phyloP scores from a whole-genome alignment of 805 yeast genomes.

The Suhomyces sp. region DNA sequence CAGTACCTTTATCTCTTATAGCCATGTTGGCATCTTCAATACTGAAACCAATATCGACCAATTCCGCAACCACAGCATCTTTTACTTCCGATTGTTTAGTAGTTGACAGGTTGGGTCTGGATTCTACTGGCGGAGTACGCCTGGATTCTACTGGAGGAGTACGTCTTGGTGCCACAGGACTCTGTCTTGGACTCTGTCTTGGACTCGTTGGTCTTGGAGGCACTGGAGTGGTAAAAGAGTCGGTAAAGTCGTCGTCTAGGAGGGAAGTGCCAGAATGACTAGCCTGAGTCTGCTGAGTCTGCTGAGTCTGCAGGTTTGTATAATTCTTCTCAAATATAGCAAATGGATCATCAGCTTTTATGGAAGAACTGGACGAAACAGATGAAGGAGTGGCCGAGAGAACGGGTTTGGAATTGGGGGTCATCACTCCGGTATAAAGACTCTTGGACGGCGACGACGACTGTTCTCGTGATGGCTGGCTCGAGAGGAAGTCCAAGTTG shows the following conservation, averaged over 20 bases:
- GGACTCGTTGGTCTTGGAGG: not conserved
- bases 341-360: conserved; percentile 21
- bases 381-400: not conserved
- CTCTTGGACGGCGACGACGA: not conserved
- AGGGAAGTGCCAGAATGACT: conserved; percentile 11
- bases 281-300: not conserved
- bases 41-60: conserved; percentile 78
- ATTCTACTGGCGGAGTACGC: not conserved
- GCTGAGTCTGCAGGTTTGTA: not conserved
- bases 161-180: not conserved
- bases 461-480: not conserved
- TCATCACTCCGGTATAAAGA: not conserved
- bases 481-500: conserved; percentile 3
- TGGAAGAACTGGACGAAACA: not conserved
- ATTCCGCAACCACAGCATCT: conserved; percentile 60
- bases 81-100: not conserved
- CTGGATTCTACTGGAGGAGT: not conserved
- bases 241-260: conserved; percentile 44
- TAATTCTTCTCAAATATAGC: conserved; percentile 14
- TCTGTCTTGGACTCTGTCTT: not conserved
- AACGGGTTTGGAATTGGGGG: not conserved
- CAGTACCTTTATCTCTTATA: conserved; percentile 53
- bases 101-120: not conserved
- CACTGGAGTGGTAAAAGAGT: conserved; percentile 14
- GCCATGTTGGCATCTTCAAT: conserved; percentile 60